Evolutionary conservation across 2,329 filamentous ascomycete species (phyloP).

Genomic region (Davidsoniella eucalypti): DNA sequence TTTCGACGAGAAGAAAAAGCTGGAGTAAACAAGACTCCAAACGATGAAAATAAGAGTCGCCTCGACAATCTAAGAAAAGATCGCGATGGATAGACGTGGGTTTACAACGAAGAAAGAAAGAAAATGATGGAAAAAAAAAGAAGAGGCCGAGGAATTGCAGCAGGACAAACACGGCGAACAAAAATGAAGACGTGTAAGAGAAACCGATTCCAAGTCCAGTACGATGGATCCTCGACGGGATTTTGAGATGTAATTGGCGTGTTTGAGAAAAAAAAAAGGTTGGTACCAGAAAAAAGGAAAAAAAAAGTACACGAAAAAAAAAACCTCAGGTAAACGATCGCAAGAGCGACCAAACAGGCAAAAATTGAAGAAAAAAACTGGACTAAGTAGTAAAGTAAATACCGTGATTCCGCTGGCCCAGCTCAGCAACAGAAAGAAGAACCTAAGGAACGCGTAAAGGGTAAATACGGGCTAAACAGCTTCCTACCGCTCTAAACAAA

Average conservation of each 20-base stretch:
- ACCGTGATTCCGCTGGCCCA: not conserved
- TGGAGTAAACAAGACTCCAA: not conserved
- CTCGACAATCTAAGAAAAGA: too few relatives aligned
- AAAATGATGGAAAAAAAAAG: not conserved
- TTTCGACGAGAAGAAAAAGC: too few relatives aligned
- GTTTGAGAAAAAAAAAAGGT: not conserved
- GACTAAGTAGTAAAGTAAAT: too few relatives aligned
- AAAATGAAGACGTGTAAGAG: not conserved
- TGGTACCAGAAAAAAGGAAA: not conserved
- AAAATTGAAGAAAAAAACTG: not conserved
- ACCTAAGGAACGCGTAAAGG: not conserved
- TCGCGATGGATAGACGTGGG: not conserved
- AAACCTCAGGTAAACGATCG: not conserved
- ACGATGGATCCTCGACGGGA: too few relatives aligned
- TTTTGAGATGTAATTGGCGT: not conserved
- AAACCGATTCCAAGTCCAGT: not conserved
- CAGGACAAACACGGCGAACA: not conserved
- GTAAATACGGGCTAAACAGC: too few relatives aligned
- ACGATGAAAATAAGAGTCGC: not conserved
- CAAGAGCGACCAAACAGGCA: not conserved
- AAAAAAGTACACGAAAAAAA: slow-evolving; percentile 1
- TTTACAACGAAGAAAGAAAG: not conserved
- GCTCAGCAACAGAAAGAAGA: not conserved
- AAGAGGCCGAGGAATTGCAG: not conserved
- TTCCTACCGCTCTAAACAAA: too few relatives aligned